These are phyloP conservation scores for Candida glaebosa DNA, from an alignment of 805 yeast species.

Conservation along the genomic window DNA sequence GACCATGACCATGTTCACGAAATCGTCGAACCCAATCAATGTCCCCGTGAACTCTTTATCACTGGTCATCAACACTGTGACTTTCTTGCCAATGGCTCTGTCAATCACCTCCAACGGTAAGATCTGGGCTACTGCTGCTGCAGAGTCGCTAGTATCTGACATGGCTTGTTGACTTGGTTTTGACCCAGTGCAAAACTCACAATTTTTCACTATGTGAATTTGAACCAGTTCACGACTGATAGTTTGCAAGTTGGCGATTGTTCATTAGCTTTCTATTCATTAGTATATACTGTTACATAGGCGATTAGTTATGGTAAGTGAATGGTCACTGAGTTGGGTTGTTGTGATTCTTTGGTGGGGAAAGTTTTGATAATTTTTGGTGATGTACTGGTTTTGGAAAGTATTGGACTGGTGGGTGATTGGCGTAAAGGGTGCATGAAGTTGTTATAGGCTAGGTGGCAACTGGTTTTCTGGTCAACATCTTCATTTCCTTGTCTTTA, in stretches of 20 bases:
- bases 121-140: slow-evolving; percentile 15
- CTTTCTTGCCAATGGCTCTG: slow-evolving; percentile 74
- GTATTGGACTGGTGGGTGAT: no score
- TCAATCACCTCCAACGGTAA: slow-evolving; percentile 87
- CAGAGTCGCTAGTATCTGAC: slow-evolving; percentile 4
- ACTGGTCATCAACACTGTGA: slow-evolving; percentile 64
- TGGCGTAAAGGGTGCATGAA: no score
- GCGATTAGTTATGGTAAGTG: not conserved
- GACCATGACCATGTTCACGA: slow-evolving; percentile 84
- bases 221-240: not conserved
- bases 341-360: no score
- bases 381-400: no score
- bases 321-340: no score
- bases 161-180: no score
- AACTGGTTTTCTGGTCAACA: not conserved
- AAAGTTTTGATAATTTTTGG: no score
- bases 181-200: no score
- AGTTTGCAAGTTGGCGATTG: no score
- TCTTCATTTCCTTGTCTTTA: not conserved
- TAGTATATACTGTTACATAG: not conserved
- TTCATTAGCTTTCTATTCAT: no score
- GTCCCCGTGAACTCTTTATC: slow-evolving; percentile 84
- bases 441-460: no score
- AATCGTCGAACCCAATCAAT: slow-evolving; percentile 90
- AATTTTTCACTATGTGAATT: not conserved